Base-by-base conservation (phyloP, 2,329 filamentous ascomycete species). In the Colletotrichum sp. region DNA sequence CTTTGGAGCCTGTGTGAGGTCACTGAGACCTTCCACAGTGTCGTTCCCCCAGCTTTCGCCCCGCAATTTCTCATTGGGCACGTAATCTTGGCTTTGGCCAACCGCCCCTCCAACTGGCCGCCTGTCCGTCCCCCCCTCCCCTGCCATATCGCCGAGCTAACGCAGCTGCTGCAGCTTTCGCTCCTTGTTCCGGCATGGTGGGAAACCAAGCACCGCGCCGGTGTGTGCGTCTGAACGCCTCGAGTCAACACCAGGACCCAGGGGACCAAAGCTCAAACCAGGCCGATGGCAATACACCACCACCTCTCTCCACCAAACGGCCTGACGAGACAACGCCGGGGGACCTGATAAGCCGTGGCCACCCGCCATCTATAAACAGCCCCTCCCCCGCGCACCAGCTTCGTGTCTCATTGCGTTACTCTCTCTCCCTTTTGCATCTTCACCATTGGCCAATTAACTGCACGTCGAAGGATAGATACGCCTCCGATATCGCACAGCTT, bases 351-450 rank as follows among this genome's bases (percentile, higher is more conserved):
- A 76, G 75, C 75, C 75, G 73, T 65, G n/a, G 68, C 72, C 72
- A 77, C 75, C 75, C 73, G 75, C 61, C 43, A 64, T 68, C 70
- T 75, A 75, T 76, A 77, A 77, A 76, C 72, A 28, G 43, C 36
- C 69, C 65, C 66, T 61, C 65, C 69, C 69, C 69, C 75, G n/a
- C 64, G 16, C 64, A 66, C 30, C 26, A 34, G 18, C 24, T 34
- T 7, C 18, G 24, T 24, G 24, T n/a, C 7, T 59, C 9, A 6
- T 36, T 30, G 30, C n/a, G 16, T 43, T 32, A 28, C 21, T 61
- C 28, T 14, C 36, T 61, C 16, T 8, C 36, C 12, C 18, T 48
- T 60, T n/a, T 8, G n/a, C 48, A 55, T 43, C 52, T 52, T 57
- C 36, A 26, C 52, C 26, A 68, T 72, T 75, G 72, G 48, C 63